These are phyloP conservation scores for Atkinsonella hypoxylon DNA, from an alignment of 2,329 filamentous ascomycete genomes.

Conservation along the genomic window DNA sequence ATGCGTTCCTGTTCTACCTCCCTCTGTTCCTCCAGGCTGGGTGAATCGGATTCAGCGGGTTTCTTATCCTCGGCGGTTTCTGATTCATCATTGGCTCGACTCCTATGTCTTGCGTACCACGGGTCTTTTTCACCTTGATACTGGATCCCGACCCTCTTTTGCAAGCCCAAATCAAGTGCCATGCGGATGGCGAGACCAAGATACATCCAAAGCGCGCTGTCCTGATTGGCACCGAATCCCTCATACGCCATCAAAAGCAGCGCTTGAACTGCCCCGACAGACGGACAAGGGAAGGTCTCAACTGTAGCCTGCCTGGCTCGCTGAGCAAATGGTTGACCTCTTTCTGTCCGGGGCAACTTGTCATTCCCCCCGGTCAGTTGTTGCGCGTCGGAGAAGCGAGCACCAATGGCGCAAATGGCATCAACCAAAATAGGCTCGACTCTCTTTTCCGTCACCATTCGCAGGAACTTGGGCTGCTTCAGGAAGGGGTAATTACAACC, in stretches of 20 bases:
- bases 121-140: constrained; percentile 43
- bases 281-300: constrained; percentile 73
- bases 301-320: constrained; percentile 73
- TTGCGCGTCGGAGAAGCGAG: constrained; percentile 61
- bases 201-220: constrained; percentile 91
- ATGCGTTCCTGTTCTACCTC: constrained; percentile 70
- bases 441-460: constrained; percentile 67
- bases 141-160: constrained; percentile 65
- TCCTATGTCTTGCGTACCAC: constrained; percentile 34
- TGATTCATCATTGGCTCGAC: constrained; percentile 21
- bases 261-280: constrained; percentile 72
- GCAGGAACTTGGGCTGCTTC: constrained; percentile 57
- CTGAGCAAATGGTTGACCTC: constrained; percentile 67
- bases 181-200: constrained; percentile 76
- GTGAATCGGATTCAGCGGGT: constrained; percentile 26
- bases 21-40: constrained; percentile 40
- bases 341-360: constrained; percentile 47
- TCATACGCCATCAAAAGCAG: constrained; percentile 78
- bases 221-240: constrained; percentile 77
- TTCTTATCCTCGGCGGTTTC: constrained; percentile 28
- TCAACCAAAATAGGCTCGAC: constrained; percentile 79
- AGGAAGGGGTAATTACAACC: constrained; percentile 82
- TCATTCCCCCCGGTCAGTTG: constrained; percentile 34
- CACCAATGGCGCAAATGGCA: constrained; percentile 70
- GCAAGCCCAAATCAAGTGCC: constrained; percentile 68